Evolutionary conservation across 352 stramenopile genomes (phyloP), one percentile per base, ranked within the genome.

Genomic region (Phytophthora multivora): DNA sequence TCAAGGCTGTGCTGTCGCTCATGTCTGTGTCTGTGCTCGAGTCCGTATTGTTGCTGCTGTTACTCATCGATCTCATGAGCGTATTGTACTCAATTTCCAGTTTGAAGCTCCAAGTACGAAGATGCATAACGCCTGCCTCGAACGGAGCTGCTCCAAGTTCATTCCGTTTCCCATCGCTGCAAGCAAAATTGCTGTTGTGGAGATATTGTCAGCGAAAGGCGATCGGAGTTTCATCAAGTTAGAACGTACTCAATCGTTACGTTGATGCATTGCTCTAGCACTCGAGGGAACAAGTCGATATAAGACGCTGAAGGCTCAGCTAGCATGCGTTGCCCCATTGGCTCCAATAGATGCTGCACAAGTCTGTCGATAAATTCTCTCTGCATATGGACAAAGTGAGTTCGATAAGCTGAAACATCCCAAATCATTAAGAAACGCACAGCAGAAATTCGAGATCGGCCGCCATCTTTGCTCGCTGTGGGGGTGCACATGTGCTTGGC

Each of bases 51-150:
- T 62, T 62, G 46, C 56, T 58, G 23, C 35, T 74, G 19, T 38
- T 62, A 11, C 51, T 58, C 19, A 63, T 21, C 19, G 59, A 57
- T 33, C 63, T 46, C 15, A 67, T 31, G 10, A 57, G 59, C 19
- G 69, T 53, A 33, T 86, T 86, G 63, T 84, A 89, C 48, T 80
- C 71, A 36, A 74, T 74, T 57, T 89, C 80, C 18, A 82, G 42
- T 21, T 71, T 63, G 5, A 75, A 60, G n/a, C 52, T 74, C 75
- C 75, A 89, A 3, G 72, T 70, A 2, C 77, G 80, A 5, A 88
- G 63, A 47, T 67, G 68, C 43, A 76, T 69, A 25, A 76, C 75
- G 8, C 57, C 75, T 46, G 81, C 79, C 26, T 88, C 80, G 31
- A 89, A 74, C 25, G 81, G 75, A 23, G 63, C 61, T 12, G 64